These are phyloP conservation scores for Trichothecium sympodiale DNA, from an alignment of 2,329 filamentous ascomycete species.

Conservation along the genomic window DNA sequence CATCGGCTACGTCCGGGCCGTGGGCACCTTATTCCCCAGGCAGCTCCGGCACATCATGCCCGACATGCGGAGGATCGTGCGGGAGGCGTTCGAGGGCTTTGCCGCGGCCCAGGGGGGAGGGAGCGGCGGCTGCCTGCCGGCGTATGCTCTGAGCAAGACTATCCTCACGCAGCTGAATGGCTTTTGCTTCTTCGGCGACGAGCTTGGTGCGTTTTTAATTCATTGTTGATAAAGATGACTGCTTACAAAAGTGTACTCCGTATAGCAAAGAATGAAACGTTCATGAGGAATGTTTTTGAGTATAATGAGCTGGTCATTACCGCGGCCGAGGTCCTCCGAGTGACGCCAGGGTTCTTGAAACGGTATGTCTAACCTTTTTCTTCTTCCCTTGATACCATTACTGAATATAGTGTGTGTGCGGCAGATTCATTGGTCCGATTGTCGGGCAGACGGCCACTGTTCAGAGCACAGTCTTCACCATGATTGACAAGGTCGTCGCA, in stretches of 20 bases:
- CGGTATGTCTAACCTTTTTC: not conserved
- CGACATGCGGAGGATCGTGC: not conserved
- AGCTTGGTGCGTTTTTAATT: too few species aligned
- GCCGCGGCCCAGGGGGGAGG: too few species aligned
- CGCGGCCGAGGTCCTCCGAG: too few species aligned
- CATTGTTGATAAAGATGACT: too few species aligned
- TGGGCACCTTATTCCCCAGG: conserved; percentile 1
- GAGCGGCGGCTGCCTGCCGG: too few species aligned
- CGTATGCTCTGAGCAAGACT: too few species aligned
- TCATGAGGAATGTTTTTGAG: not conserved
- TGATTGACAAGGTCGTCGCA: not conserved
- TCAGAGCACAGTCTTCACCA: not conserved
- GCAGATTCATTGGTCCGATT: not conserved
- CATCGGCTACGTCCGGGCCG: not conserved
- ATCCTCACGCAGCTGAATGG: too few species aligned
- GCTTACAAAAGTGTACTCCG: too few species aligned
- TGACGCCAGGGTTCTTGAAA: too few species aligned
- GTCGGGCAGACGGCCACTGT: conserved; percentile 1
- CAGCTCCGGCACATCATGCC: not conserved
- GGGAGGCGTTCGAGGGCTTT: not conserved
- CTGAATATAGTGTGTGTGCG: not conserved
- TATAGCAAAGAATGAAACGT: not conserved
- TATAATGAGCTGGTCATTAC: not conserved
- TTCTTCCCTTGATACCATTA: conserved; percentile 1
- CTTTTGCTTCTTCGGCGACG: too few species aligned